A percentile compares a stretch with the other conserved stretches of the same genome.
Conservation (phyloP, 768 basidiomycete species). For the Hebeloma cylindrosporum region DNA sequence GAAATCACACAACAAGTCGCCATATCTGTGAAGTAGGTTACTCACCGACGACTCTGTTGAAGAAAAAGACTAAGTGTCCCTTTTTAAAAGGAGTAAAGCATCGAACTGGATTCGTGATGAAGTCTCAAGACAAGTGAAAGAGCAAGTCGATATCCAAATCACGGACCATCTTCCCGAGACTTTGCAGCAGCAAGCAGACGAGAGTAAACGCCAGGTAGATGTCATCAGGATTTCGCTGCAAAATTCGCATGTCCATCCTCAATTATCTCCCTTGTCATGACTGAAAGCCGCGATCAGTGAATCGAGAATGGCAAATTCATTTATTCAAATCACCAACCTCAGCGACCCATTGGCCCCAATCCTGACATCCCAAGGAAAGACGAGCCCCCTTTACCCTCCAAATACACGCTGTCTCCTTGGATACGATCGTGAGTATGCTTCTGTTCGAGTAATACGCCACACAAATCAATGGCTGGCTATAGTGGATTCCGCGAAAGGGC, state of each 20-base stretch:
- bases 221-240: conserved; percentile 44
- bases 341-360: conserved; percentile 47
- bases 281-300: conserved; percentile 32
- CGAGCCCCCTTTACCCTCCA: conserved; percentile 47
- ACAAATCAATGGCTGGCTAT: conserved; percentile 6
- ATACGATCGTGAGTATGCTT: conserved; percentile 49
- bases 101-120: conserved; percentile 40
- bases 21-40: conserved; percentile 15
- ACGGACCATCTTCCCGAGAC: conserved; percentile 47
- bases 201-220: conserved; percentile 43
- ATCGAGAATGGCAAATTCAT: conserved; percentile 49
- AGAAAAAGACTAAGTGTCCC: too few species aligned
- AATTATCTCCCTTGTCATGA: neutral
- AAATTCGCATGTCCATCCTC: conserved; percentile 51
- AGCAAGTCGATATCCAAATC: conserved; percentile 51
- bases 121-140: conserved; percentile 41
- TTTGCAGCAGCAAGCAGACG: conserved; percentile 42
- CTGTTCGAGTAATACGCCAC: neutral
- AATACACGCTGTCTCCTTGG: conserved; percentile 50
- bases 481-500: conserved; percentile 41
- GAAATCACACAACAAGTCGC: conserved; percentile 20
- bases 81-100: conserved; percentile 23
- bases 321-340: conserved; percentile 37
- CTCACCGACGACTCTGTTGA: neutral
- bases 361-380: conserved; percentile 48